phyloP scores from a whole-genome alignment of 768 basidiomycete species.

The Suillus fuscotomentosus region DNA sequence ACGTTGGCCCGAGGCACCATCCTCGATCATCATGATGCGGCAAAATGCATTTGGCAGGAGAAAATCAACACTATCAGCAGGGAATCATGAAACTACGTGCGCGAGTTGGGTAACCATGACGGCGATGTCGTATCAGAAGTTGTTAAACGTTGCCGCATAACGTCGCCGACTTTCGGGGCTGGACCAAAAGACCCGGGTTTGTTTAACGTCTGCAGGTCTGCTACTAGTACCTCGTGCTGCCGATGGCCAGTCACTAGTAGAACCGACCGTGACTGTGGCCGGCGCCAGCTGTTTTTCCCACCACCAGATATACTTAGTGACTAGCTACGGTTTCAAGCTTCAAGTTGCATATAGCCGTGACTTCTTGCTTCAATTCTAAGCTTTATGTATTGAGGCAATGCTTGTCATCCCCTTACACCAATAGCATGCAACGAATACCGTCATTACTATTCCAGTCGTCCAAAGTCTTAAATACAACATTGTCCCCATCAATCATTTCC shows the following conservation, averaged over 20 bases:
- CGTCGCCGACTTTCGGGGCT: not conserved
- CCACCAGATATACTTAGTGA: not conserved
- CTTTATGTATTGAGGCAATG: conserved; percentile 24
- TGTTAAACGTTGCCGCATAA: not conserved
- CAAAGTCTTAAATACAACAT: conserved; percentile 16
- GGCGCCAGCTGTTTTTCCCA: not conserved
- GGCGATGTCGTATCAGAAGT: not conserved
- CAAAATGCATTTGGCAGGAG: too few species aligned
- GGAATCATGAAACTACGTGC: too few species aligned
- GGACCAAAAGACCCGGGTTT: too few species aligned
- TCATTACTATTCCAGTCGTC: conserved; percentile 21
- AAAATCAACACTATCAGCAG: too few species aligned
- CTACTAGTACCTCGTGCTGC: too few species aligned
- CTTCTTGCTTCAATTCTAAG: conserved; percentile 10
- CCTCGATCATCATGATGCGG: too few species aligned
- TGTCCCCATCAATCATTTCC: conserved; percentile 15
- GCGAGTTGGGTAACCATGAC: not conserved
- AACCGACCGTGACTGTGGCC: too few species aligned
- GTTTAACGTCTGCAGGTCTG: too few species aligned
- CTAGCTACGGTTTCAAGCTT: not conserved
- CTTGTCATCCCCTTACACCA: conserved; percentile 20
- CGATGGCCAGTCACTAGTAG: not conserved
- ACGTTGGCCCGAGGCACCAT: too few species aligned
- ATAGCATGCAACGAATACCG: conserved; percentile 28
- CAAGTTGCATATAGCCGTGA: not conserved